Evolutionary conservation across 164 flowering plant genomes (phyloP).

Genomic region (Houttuynia cordata): DNA sequence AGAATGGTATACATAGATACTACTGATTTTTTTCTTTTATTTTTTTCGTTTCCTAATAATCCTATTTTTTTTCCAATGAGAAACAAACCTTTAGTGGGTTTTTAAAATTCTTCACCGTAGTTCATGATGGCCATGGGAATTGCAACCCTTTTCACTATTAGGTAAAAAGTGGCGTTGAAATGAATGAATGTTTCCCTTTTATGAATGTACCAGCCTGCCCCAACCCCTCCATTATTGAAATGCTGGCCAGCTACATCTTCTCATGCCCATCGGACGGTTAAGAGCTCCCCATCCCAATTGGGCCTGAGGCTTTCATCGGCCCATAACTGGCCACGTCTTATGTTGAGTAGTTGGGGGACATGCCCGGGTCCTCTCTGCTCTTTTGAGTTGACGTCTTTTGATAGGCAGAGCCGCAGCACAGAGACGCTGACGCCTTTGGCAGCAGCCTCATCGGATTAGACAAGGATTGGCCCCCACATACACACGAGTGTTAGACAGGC

Average conservation of each 20-base stretch:
- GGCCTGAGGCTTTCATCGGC: too few species aligned
- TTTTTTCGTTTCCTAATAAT: too few species aligned
- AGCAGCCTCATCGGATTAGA: background rate
- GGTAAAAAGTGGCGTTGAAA: background rate
- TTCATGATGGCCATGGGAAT: too few species aligned
- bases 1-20: too few species aligned
- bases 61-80: too few species aligned
- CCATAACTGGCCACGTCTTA: background rate
- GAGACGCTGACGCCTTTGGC: background rate
- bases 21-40: too few species aligned
- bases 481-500: too few species aligned
- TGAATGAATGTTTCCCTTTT: background rate
- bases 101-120: too few species aligned
- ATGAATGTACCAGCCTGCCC: too few species aligned
- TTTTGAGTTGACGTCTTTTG: background rate
- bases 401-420: background rate
- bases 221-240: background rate
- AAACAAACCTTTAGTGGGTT: too few species aligned
- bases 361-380: background rate
- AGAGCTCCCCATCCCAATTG: background rate
- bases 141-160: background rate
- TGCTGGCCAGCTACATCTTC: background rate
- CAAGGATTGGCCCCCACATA: too few species aligned
- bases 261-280: background rate
- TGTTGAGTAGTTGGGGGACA: background rate